Conservation (phyloP, 2,329 filamentous ascomycete genomes). For the Ophiostoma quercus region DNA sequence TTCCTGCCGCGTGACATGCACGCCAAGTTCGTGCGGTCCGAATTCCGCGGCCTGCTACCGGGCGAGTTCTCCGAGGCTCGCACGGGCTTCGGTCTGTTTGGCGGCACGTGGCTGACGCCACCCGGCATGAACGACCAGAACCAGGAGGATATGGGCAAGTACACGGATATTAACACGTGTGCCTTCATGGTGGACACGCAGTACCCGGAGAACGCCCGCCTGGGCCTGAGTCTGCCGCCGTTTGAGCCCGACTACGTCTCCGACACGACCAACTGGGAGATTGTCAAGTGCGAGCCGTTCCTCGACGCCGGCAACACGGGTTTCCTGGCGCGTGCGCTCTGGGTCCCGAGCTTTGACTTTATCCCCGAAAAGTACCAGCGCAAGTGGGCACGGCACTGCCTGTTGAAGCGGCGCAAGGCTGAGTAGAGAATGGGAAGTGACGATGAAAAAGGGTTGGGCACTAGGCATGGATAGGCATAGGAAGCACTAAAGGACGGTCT, state of each 20-base stretch:
- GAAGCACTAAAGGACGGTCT: background rate
- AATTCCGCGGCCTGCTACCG: constrained; percentile 82
- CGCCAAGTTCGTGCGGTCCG: constrained; percentile 84
- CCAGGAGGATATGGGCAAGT: constrained; percentile 79
- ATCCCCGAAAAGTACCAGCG: constrained; percentile 66
- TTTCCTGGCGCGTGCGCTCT: constrained; percentile 69
- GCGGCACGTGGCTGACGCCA: constrained; percentile 78
- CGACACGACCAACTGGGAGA: constrained; percentile 71
- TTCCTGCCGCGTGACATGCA: constrained; percentile 78
- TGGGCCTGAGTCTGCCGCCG: constrained; percentile 44
- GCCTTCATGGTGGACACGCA: constrained; percentile 83
- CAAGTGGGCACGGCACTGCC: constrained; percentile 83
- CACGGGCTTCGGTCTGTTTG: constrained; percentile 64
- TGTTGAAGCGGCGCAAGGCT: constrained; percentile 47
- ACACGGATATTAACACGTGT: constrained; percentile 70
- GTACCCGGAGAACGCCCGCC: constrained; percentile 53
- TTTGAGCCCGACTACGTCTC: constrained; percentile 76
- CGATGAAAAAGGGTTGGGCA: background rate
- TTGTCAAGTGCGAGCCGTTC: constrained; percentile 69
- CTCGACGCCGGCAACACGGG: constrained; percentile 73
- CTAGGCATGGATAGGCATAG: background rate
- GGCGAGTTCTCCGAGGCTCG: constrained; percentile 79
- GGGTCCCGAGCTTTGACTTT: constrained; percentile 67
- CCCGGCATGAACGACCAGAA: constrained; percentile 89
- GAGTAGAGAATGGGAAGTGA: background rate